These are phyloP conservation scores for Skeletonema potamos DNA, from an alignment of 108 stramenopile species.

Conservation along the genomic window DNA sequence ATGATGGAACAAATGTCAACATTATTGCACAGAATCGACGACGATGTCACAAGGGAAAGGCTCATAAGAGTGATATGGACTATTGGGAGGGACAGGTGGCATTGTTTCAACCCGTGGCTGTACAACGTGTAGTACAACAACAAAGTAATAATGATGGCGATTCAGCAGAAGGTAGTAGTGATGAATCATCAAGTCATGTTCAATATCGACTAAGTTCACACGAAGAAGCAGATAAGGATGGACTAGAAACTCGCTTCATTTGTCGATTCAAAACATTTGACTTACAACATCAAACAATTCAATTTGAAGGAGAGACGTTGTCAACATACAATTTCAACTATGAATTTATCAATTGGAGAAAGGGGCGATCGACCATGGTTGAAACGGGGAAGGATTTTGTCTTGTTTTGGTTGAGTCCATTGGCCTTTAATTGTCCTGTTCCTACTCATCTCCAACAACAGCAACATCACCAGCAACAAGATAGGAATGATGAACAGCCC, in stretches of 20 bases:
- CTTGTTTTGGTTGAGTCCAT: slow-evolving; percentile 69
- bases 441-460: slow-evolving; percentile 51
- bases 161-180: background rate
- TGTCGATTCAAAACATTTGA: slow-evolving; percentile 64
- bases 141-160: background rate
- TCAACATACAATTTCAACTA: slow-evolving; percentile 69
- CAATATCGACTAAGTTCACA: slow-evolving; percentile 72
- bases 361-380: slow-evolving; percentile 39
- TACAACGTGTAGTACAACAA: slow-evolving; percentile 49
- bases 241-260: slow-evolving; percentile 75
- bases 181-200: background rate
- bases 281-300: slow-evolving; percentile 10
- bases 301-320: slow-evolving; percentile 49
- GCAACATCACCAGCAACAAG: slow-evolving; percentile 29
- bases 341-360: slow-evolving; percentile 68
- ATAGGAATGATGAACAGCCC: background rate
- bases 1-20: slow-evolving; percentile 40
- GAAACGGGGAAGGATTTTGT: slow-evolving; percentile 67
- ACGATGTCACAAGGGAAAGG: slow-evolving; percentile 62
- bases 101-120: slow-evolving; percentile 63
- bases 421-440: slow-evolving; percentile 81
- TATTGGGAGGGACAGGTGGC: slow-evolving; percentile 74
- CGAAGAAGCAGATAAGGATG: slow-evolving; percentile 79
- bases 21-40: slow-evolving; percentile 70
- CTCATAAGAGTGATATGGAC: slow-evolving; percentile 39